Evolutionary conservation across 2,329 filamentous ascomycete species (phyloP).

Genomic region (Monosporascus ibericus): DNA sequence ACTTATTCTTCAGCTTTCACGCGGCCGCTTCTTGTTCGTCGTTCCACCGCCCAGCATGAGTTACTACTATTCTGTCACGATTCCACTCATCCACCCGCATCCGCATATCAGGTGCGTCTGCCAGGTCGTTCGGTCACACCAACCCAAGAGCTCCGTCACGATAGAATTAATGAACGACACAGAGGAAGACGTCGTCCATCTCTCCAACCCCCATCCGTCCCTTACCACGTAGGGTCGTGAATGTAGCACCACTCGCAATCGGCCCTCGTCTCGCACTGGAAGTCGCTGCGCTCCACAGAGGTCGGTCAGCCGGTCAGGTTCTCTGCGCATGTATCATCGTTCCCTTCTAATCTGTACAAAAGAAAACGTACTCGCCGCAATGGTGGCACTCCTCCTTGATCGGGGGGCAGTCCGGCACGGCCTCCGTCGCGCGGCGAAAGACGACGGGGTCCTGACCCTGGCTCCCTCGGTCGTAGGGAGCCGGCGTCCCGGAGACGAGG

Average conservation of each 20-base stretch:
- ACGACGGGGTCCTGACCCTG: background rate
- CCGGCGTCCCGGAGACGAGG: constrained; percentile 10
- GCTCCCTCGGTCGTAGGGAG: background rate
- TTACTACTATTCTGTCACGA: no score
- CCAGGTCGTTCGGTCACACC: no score
- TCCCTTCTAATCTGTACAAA: background rate
- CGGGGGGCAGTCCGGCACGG: constrained; percentile 14
- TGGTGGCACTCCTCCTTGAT: constrained; percentile 17
- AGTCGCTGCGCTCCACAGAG: constrained; percentile 9
- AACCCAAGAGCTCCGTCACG: background rate
- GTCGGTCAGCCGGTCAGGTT: no score
- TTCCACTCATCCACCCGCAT: no score
- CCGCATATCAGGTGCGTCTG: no score
- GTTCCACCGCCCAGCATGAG: no score
- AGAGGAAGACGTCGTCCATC: background rate
- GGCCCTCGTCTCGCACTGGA: constrained; percentile 21
- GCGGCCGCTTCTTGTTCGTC: background rate
- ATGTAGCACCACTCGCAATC: constrained; percentile 22
- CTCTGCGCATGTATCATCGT: no score
- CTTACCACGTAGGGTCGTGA: constrained; percentile 1
- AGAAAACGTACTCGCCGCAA: constrained; percentile 10
- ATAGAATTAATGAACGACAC: background rate
- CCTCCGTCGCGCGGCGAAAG: background rate
- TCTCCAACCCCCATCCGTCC: no score
- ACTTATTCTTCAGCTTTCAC: background rate